These are phyloP conservation scores for Apiospora sp. DNA, from an alignment of 2,329 filamentous ascomycete species.

Conservation along the genomic window DNA sequence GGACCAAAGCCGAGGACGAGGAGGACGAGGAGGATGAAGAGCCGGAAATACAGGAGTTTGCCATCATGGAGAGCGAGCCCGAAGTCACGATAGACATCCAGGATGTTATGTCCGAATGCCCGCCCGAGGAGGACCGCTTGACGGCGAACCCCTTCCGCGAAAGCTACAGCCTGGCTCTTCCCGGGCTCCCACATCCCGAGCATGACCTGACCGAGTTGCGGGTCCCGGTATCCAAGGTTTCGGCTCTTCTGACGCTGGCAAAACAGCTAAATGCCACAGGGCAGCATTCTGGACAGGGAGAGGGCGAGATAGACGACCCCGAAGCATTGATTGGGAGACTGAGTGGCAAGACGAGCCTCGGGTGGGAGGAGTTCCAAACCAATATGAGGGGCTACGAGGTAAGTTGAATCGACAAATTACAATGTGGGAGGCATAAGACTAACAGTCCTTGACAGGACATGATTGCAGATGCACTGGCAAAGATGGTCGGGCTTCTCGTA, in stretches of 20 bases:
- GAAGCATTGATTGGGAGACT: background rate
- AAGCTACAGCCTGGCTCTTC: background rate
- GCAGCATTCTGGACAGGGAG: background rate
- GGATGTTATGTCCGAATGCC: constrained; percentile 27
- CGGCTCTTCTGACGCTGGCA: background rate
- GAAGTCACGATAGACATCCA: constrained; percentile 29
- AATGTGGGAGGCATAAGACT: background rate
- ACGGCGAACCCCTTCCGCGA: background rate
- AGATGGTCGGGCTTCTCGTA: background rate
- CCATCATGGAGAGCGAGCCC: constrained; percentile 26
- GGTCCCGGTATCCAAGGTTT: background rate
- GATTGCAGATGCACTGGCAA: background rate
- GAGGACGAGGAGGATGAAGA: too few relatives aligned
- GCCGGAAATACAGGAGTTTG: background rate
- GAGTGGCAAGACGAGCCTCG: background rate
- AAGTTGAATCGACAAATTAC: background rate
- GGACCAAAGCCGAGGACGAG: background rate
- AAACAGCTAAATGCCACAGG: background rate
- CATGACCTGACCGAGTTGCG: background rate
- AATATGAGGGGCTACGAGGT: background rate
- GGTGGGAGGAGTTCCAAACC: background rate
- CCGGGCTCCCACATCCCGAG: background rate
- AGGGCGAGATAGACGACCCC: background rate
- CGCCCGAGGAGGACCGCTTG: background rate
- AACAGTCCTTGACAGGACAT: background rate